A percentile compares a stretch with the other conserved stretches of the same genome.
phyloP scores from a whole-genome alignment of 1,284 basidiomycete species.

The Lentinula novae-zelandiae region DNA sequence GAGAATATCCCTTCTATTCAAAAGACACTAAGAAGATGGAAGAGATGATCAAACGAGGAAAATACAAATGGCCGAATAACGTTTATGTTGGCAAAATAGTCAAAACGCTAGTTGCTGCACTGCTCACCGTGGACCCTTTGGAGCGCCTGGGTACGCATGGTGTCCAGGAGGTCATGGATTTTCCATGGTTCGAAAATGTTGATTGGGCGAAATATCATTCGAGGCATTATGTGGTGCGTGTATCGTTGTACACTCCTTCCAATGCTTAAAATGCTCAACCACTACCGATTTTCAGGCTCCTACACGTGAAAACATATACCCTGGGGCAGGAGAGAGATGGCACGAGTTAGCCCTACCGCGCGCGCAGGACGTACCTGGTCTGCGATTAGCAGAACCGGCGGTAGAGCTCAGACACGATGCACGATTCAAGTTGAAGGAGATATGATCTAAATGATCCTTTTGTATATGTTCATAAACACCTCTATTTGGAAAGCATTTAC shows the following conservation, averaged over 20 bases:
- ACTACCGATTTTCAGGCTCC: not conserved
- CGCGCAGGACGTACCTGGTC: constrained; percentile 26
- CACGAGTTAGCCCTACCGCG: constrained; percentile 30
- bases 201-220: constrained; percentile 40
- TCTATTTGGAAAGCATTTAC: no score
- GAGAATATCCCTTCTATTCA: constrained; percentile 40
- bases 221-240: constrained; percentile 39
- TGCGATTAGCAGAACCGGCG: constrained; percentile 22
- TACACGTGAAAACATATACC: not conserved
- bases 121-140: constrained; percentile 32
- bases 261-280: not conserved
- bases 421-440: constrained; percentile 20
- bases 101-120: constrained; percentile 35
- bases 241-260: not conserved
- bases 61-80: constrained; percentile 31
- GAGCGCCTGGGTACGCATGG: constrained; percentile 35
- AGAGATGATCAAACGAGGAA: constrained; percentile 22
- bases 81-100: constrained; percentile 33
- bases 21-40: constrained; percentile 21
- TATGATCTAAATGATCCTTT: not conserved
- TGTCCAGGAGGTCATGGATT: constrained; percentile 28
- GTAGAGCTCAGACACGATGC: constrained; percentile 26
- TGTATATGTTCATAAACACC: no score
- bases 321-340: constrained; percentile 21
- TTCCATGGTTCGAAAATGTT: constrained; percentile 37